phyloP scores from a whole-genome alignment of 768 basidiomycete species.

The Brasilioporus rufonigricans region DNA sequence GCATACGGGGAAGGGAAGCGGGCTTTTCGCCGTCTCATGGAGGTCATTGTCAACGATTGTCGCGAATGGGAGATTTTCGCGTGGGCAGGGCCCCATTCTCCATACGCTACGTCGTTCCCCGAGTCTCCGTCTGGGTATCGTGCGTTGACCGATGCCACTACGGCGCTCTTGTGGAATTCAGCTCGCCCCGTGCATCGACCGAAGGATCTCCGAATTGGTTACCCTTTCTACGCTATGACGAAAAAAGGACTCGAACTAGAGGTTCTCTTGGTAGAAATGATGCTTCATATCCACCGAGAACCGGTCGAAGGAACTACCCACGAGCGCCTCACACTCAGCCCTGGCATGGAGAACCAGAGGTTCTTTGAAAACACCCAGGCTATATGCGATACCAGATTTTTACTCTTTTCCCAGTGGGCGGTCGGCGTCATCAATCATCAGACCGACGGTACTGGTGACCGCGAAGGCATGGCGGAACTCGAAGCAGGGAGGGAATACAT shows the following conservation, averaged over 20 bases:
- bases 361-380: conserved; percentile 17
- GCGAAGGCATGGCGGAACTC: conserved; percentile 12
- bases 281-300: conserved; percentile 18
- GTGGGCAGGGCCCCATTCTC: conserved; percentile 22
- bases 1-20: conserved; percentile 26
- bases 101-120: conserved; percentile 17
- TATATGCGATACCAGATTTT: conserved; percentile 15
- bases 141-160: conserved; percentile 1
- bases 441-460: conserved; percentile 16
- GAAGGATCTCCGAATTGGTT: conserved; percentile 11
- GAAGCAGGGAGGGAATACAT: conserved; percentile 15
- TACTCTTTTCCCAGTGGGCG: conserved; percentile 25
- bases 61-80: conserved; percentile 22
- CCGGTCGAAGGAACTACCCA: conserved; percentile 4
- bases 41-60: conserved; percentile 16
- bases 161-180: not conserved
- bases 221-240: conserved; percentile 23
- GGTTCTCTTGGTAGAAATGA: conserved; percentile 24
- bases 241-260: conserved; percentile 22
- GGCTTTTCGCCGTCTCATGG: conserved; percentile 27
- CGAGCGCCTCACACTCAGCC: conserved; percentile 16
- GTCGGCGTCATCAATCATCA: conserved; percentile 25
- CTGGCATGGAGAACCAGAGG: conserved; percentile 9
- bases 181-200: conserved; percentile 3
- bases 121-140: conserved; percentile 20